Conservation (phyloP, 306 rosid species). For the Arachis hypogaea region DNA sequence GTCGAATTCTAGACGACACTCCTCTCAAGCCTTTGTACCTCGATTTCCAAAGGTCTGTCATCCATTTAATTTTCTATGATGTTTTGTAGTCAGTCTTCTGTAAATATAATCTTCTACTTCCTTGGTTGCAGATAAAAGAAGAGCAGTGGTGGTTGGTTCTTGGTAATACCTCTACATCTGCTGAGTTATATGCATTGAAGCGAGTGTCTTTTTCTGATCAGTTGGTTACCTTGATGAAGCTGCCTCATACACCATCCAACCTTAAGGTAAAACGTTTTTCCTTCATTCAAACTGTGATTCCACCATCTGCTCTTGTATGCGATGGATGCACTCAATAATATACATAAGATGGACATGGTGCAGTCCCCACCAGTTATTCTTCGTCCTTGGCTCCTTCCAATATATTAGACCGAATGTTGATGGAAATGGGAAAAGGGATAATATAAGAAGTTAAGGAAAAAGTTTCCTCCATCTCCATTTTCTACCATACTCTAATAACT, state of each 20-base stretch:
- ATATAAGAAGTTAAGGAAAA: constrained; percentile 3
- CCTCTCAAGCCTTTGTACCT: constrained; percentile 80
- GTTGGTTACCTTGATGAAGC: constrained; percentile 76
- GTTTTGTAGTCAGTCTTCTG: constrained; percentile 22
- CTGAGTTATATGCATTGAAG: constrained; percentile 76
- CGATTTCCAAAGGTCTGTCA: constrained; percentile 82
- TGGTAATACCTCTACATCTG: constrained; percentile 74
- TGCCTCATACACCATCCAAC: constrained; percentile 53
- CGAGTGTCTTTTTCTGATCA: constrained; percentile 81
- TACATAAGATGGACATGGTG: not conserved
- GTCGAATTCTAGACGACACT: constrained; percentile 59
- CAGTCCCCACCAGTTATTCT: constrained; percentile 12
- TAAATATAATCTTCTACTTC: constrained; percentile 17
- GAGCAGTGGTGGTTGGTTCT: constrained; percentile 99
- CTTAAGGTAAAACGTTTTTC: constrained; percentile 57
- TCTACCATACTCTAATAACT: not conserved
- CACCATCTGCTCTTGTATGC: constrained; percentile 8
- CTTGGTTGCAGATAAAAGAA: constrained; percentile 69
- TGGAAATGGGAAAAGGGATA: not conserved
- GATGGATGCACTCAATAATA: not conserved
- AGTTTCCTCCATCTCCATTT: not conserved
- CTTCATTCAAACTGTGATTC: constrained; percentile 22
- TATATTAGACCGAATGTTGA: not conserved
- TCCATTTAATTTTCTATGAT: not conserved
- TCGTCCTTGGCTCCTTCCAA: not conserved